Base-by-base conservation (phyloP, 2,329 filamentous ascomycete species). In the Fusarium globosum region DNA sequence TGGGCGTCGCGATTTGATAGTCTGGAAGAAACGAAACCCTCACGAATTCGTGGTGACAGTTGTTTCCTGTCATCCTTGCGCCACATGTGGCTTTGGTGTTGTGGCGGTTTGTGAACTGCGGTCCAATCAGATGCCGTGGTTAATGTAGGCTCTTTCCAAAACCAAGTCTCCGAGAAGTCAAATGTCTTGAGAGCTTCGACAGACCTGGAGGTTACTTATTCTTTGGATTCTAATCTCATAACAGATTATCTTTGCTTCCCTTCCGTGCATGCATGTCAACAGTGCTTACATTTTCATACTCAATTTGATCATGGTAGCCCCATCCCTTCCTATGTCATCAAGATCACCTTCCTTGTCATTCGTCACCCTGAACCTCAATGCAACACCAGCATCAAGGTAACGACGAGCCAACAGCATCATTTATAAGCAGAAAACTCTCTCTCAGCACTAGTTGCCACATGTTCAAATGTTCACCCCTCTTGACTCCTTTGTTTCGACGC, bases 1-100 rank as follows among this genome's bases (percentile, higher is more conserved):
- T 64, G 46, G 48, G 67, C 62, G 72, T 68, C 66, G 65, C 63
- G 51, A 59, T 58, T 56, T 57, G 41, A 45, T 51, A 53, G 43
- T 65, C 68, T 69, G 43, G 36, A 57, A 41, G 67, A 68, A 64
- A 55, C 55, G 51, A 69, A 51, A 66, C 45, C 53, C 61, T 65
- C 52, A 43, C 36, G 38, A 64, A 43, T 66, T 68, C 42, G 48
- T 65, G 38, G 49, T 73, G 63, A 61, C 61, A 55, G 63, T 64
- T 64, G 62, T 74, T 68, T 58, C 57, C 42, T 73, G 76, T 78
- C 74, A 76, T 78, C 71, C 71, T 73, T 64, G 62, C 52, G 63
- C 52, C 51, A 52, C 18, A 28, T 75, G 75, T 77, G 75, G 75
- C 75, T 77, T 38, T 35, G 42, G 11, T 11, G 2, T 10, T 53